Percentiles rank a stretch among this genome's conserved stretches.
Conservation (phyloP, 768 basidiomycete species). For the Xanthoconium purpureum region DNA sequence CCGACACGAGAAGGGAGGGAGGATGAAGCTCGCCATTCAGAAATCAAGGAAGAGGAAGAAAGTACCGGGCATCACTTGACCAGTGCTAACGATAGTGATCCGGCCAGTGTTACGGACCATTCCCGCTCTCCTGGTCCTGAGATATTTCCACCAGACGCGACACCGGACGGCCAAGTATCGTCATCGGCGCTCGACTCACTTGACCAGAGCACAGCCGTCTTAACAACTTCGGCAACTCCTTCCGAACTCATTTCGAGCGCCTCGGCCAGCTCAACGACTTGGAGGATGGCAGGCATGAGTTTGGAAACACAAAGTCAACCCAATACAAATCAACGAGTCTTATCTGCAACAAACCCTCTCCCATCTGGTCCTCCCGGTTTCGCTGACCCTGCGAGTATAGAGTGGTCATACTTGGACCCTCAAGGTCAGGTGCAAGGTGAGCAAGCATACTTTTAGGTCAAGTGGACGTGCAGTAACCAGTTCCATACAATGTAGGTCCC, state of each 20-base stretch:
- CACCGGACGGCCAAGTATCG: conserved; percentile 7
- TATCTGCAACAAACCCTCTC: conserved; percentile 12
- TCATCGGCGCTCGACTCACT: conserved; percentile 9
- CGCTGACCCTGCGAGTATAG: conserved; percentile 55
- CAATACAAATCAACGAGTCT: conserved; percentile 2
- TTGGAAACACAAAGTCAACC: conserved; percentile 11
- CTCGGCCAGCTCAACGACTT: too few species aligned
- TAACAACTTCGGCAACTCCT: too few species aligned
- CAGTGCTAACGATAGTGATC: conserved; percentile 7
- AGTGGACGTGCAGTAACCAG: not conserved
- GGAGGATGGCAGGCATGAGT: conserved; percentile 11
- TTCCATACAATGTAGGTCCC: conserved; percentile 54
- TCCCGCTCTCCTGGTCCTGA: conserved; percentile 11
- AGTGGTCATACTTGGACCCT: conserved; percentile 94
- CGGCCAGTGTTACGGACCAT: conserved; percentile 6
- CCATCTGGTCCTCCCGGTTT: conserved; percentile 40
- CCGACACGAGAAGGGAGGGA: conserved; percentile 40
- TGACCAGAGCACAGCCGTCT: not conserved
- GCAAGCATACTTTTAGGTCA: conserved; percentile 16
- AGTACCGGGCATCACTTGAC: conserved; percentile 2
- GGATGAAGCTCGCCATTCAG: conserved; percentile 39
- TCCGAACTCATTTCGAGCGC: too few species aligned
- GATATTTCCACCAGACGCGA: conserved; percentile 4
- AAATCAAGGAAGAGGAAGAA: conserved; percentile 64
- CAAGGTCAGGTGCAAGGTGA: conserved; percentile 89